A percentile compares a stretch with the other conserved stretches of the same genome.
These are phyloP conservation scores for Podaxis sp. DNA, from an alignment of 768 basidiomycete genomes.

Conservation along the genomic window DNA sequence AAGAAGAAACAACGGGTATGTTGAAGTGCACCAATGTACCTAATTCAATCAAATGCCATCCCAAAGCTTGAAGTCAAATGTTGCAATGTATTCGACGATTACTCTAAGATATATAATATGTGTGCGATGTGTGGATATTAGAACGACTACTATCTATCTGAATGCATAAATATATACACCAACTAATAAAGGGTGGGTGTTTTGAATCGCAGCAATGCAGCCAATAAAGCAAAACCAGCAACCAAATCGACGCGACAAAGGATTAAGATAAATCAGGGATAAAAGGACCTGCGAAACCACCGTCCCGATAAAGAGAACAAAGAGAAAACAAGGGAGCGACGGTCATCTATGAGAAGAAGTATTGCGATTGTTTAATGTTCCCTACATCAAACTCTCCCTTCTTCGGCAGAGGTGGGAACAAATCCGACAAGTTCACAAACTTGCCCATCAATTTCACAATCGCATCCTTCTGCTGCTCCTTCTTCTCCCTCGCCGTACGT, in stretches of 20 bases:
- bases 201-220: background rate
- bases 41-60: no score
- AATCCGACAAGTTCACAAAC: slow-evolving; percentile 72
- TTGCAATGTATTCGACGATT: background rate
- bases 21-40: background rate
- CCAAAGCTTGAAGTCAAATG: no score
- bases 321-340: background rate
- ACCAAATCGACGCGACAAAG: background rate
- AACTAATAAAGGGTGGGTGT: background rate
- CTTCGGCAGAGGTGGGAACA: slow-evolving; percentile 79
- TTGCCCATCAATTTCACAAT: slow-evolving; percentile 39
- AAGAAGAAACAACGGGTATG: slow-evolving; percentile 38
- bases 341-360: slow-evolving; percentile 87
- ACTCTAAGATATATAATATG: background rate
- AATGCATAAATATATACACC: background rate
- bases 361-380: slow-evolving; percentile 76
- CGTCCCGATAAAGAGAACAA: no score
- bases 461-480: slow-evolving; percentile 12
- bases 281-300: background rate
- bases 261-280: background rate
- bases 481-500: slow-evolving; percentile 13
- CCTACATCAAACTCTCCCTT: slow-evolving; percentile 87
- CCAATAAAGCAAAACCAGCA: background rate
- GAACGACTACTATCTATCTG: slow-evolving; percentile 1
- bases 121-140: background rate